Evolutionary conservation across 305 asterid species (phyloP), one percentile per base, ranked within the genome.

Genomic region (Fraxinus dipetala): DNA sequence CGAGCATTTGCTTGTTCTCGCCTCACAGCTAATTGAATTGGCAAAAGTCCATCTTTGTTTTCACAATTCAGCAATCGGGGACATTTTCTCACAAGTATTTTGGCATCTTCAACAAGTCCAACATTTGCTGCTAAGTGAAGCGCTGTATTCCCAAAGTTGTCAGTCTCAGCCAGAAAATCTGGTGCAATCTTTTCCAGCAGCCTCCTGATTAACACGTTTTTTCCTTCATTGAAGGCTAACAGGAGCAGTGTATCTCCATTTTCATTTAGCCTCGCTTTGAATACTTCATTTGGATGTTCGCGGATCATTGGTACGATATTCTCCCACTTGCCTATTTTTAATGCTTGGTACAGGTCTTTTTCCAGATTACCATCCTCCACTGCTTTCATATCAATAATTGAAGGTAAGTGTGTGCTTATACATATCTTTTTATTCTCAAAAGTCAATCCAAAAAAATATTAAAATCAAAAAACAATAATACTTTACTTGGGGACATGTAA

Each of bases 11-110:
- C 51, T 40, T 9, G 51, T 1, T 10, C 51, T 2, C 51, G 14
- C 14, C 0, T 10, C 16, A 0, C 0, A 43, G 87, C 84, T 61
- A 81, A 45, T 40, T 84, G 87, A n/a, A 84, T 45, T 10, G 87
- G 87, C 81, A 84, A 73, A 72, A 16, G 22, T 4, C 80, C 77
- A 40, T 40, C 16, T 0, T 40, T 5, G 14, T 40, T 40, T 9
- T 0, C 0, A 10, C 3, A 2, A 10, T 40, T 40, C 51, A 40
- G 51, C 51, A 40, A 40, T 10, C 0, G 0, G 14, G 14, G 14
- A 40, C 1, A 0, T 40, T 40, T 40, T 40, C 0, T 40, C 16
- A 40, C 51, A 9, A 40, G 4, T 38, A 2, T 10, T 40, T 40
- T 40, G 51, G 51, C 14, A 40, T 40, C 16, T 40, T 40, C 51